Evolutionary conservation across 2,329 filamentous ascomycete genomes (phyloP).

Genomic region (Sphaerulina vaccinii): DNA sequence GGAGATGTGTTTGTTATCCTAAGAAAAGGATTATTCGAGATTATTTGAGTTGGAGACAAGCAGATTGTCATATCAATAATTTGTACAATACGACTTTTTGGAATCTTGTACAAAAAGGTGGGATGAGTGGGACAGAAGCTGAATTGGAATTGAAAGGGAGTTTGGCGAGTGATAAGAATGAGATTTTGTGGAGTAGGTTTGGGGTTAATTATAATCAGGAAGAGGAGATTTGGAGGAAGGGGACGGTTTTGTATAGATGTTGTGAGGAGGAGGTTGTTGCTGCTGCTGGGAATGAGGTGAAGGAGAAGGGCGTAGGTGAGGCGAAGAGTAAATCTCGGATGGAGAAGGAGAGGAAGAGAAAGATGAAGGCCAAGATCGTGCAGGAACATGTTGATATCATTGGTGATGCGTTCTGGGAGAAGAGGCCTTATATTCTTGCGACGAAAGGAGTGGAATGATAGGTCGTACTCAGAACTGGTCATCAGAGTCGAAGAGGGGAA

Average conservation of each 20-base stretch:
- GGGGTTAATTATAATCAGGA: conserved; percentile 98
- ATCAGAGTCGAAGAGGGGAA: no score
- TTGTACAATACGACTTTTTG: conserved; percentile 98
- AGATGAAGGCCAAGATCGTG: conserved; percentile 75
- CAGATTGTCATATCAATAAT: conserved; percentile 98
- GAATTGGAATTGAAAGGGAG: conserved; percentile 81
- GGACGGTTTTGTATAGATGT: conserved; percentile 76
- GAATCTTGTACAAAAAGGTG: conserved; percentile 76
- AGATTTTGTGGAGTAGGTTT: conserved; percentile 86
- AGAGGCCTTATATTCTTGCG: conserved; percentile 68
- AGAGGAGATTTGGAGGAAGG: conserved; percentile 86
- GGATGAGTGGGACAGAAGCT: conserved; percentile 72
- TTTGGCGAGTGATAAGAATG: conserved; percentile 84
- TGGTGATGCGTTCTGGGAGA: conserved; percentile 89
- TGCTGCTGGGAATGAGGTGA: neutral
- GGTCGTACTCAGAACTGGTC: no score
- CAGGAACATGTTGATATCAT: conserved; percentile 92
- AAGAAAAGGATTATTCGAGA: conserved; percentile 78
- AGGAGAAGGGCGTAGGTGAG: neutral
- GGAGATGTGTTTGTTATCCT: conserved; percentile 86
- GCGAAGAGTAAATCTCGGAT: conserved; percentile 63
- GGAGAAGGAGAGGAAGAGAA: conserved; percentile 78
- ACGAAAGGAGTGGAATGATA: conserved; percentile 10
- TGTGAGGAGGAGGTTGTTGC: conserved; percentile 36
- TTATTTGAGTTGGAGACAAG: conserved; percentile 96